Base-by-base conservation (phyloP, 805 yeast genomes). In the Pichia phayaonensis region DNA sequence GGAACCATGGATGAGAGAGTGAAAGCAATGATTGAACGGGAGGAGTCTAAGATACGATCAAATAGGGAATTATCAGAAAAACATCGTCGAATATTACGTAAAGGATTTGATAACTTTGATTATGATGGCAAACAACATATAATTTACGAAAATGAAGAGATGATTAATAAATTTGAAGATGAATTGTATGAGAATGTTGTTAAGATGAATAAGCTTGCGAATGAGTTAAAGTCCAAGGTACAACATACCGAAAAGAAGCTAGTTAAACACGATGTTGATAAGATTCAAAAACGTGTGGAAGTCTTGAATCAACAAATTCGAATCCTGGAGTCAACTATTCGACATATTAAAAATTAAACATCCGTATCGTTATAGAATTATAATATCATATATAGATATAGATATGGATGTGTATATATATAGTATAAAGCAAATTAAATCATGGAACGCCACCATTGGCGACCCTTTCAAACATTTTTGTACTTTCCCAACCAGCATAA, bases 401-500 rank as follows among this genome's bases (percentile, higher is more conserved):
- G 21, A 26, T 38, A 26, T 39, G 27, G 40, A 40, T 31, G 41
- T 40, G 6, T 31, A 10, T 12, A 21, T 3, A 46, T 29, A 38
- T 40, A 36, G n/a, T n/a, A n/a, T n/a, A n/a, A n/a, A n/a, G 42
- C 26, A n/a, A n/a, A 6, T 16, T 10, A 18, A 13, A 11, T 39
- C 26, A 55, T 18, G 57, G 57, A 10, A 36, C 53, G 27, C 54
- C 54, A 34, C 57, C 57, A 13, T 44, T 50, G 7, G 51, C 67
- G 8, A 77, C 77, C 34, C 72, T 68, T 51, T 65, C 67, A 45
- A 59, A 90, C 56, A 80, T 79, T 46, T 83, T 88, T 22, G 80
- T 80, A 53, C 81, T 83, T 16, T 76, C 74, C 98, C 98, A 90
- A 20, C 97, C 97, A 4, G 85, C 79, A 59, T 87, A 81, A 41